phyloP scores from a whole-genome alignment of 2,329 filamentous ascomycete species.

The Botrytis porri region DNA sequence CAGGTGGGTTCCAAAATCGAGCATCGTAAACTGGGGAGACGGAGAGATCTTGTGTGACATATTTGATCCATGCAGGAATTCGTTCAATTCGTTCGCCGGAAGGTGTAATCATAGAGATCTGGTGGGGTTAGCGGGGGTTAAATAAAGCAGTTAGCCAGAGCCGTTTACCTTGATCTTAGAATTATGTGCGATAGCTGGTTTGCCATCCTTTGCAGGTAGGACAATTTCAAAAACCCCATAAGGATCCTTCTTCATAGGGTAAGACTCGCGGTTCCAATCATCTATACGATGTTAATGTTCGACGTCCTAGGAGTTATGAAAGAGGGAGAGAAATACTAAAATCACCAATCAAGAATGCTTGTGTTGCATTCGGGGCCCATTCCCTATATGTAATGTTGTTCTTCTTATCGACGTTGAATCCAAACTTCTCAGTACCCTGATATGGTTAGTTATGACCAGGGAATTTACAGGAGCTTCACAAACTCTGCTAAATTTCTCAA shows the following conservation, averaged over 20 bases:
- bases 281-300: conserved; percentile 50
- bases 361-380: conserved; percentile 88
- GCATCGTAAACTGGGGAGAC: conserved; percentile 93
- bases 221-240: conserved; percentile 86
- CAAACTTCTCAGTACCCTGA: conserved; percentile 82
- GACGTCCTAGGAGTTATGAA: conserved; percentile 19
- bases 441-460: conserved; percentile 21
- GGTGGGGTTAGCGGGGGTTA: conserved; percentile 25
- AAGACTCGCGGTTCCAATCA: conserved; percentile 78
- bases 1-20: conserved; percentile 92
- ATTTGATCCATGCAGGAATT: conserved; percentile 93
- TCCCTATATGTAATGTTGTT: conserved; percentile 89
- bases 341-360: conserved; percentile 86
- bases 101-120: conserved; percentile 82
- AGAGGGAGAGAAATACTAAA: conserved; percentile 64
- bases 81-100: conserved; percentile 80
- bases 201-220: conserved; percentile 69
- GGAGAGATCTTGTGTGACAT: conserved; percentile 87
- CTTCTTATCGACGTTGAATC: conserved; percentile 76
- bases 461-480: conserved; percentile 30
- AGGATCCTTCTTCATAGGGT: conserved; percentile 80
- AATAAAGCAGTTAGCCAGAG: not conserved
- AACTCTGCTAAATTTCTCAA: conserved; percentile 88
- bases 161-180: conserved; percentile 83
- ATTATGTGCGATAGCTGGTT: conserved; percentile 81